A percentile compares a stretch with the other conserved stretches of the same genome.
These are phyloP conservation scores for Lumnitzera littorea DNA, from an alignment of 345 rosid genomes.

Conservation along the genomic window DNA sequence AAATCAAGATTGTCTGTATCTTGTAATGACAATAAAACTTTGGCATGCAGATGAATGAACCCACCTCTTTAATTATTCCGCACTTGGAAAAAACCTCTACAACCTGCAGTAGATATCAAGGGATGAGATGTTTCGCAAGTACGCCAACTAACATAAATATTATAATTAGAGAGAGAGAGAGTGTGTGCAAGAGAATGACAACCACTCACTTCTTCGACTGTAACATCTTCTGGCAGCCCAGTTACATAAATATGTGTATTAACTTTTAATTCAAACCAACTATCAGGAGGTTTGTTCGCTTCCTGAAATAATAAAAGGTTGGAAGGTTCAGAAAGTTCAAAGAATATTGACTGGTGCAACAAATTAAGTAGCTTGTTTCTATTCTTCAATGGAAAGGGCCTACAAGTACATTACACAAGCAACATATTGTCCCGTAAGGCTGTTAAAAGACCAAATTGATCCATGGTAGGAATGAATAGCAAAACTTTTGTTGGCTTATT, in stretches of 20 bases:
- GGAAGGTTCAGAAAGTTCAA: not conserved
- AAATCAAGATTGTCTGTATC: no score
- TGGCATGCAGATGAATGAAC: not conserved
- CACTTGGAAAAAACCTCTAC: constrained; percentile 93
- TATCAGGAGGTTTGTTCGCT: constrained; percentile 87
- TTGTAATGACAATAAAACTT: no score
- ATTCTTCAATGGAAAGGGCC: not conserved
- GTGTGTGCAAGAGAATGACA: constrained; percentile 5
- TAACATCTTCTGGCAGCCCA: constrained; percentile 91
- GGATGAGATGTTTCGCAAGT: constrained; percentile 15
- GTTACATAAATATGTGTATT: constrained; percentile 89
- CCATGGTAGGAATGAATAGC: no score
- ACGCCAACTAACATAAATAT: not conserved
- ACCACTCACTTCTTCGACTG: constrained; percentile 71
- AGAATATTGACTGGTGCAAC: not conserved
- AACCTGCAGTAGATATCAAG: constrained; percentile 41
- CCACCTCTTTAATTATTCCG: constrained; percentile 95
- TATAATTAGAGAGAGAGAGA: not conserved
- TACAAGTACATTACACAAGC: no score
- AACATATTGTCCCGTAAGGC: no score
- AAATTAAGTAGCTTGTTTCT: not conserved
- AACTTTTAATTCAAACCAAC: constrained; percentile 97
- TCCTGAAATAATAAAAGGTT: constrained; percentile 42
- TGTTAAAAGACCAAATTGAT: no score
- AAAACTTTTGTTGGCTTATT: no score